Evolutionary conservation across 805 yeast genomes (phyloP).

Genomic region (Nakazawaea wickerhamii): DNA sequence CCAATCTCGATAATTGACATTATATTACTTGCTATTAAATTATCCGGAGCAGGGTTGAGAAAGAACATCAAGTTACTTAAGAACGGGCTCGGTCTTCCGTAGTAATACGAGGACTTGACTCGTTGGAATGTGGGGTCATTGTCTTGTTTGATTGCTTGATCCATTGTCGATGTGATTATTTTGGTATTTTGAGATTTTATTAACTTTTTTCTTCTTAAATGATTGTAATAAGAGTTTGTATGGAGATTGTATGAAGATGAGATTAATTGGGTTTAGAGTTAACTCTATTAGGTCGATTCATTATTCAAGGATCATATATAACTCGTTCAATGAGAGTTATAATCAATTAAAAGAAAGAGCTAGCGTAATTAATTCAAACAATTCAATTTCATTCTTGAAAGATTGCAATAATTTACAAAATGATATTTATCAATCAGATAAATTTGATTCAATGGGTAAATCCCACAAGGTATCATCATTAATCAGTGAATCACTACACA

Average conservation of each 20-base stretch:
- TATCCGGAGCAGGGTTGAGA: constrained; percentile 28
- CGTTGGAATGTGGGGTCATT: not conserved
- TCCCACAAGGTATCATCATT: constrained; percentile 20
- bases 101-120: not conserved
- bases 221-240: too few relatives aligned
- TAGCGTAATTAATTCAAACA: not conserved
- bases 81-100: constrained; percentile 9
- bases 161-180: not conserved
- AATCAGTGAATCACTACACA: constrained; percentile 14
- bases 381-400: constrained; percentile 13
- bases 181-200: not conserved
- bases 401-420: constrained; percentile 23
- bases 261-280: too few relatives aligned
- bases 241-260: too few relatives aligned
- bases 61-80: constrained; percentile 7
- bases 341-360: not conserved
- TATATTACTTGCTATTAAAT: constrained; percentile 19
- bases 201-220: not conserved
- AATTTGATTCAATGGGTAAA: constrained; percentile 18
- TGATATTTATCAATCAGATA: constrained; percentile 19
- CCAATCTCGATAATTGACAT: constrained; percentile 24
- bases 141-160: not conserved
- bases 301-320: not conserved
- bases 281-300: too few relatives aligned
- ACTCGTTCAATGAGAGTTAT: not conserved